Evolutionary conservation across 129 eudicot genomes (phyloP).

Genomic region (Arctium lappa): DNA sequence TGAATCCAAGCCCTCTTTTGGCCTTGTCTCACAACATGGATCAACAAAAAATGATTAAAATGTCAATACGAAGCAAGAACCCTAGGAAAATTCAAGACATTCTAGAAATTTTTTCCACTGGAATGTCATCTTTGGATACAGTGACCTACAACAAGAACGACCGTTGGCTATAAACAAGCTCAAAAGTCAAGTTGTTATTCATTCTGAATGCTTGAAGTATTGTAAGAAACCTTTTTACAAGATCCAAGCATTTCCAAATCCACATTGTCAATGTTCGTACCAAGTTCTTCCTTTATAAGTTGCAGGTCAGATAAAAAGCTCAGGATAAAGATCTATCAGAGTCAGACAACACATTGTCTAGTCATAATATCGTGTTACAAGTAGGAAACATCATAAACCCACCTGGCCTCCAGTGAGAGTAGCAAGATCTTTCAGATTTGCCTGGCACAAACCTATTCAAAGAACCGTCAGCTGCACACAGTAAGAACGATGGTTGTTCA

Average conservation of each 20-base stretch:
- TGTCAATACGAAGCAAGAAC: too few species aligned
- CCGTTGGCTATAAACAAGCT: neutral
- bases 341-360: neutral
- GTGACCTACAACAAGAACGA: constrained; percentile 46
- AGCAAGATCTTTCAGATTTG: constrained; percentile 78
- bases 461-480: neutral
- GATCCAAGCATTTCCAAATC: constrained; percentile 64
- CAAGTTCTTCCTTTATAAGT: constrained; percentile 80
- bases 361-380: neutral
- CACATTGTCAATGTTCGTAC: constrained; percentile 62
- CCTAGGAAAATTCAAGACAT: too few species aligned
- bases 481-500: neutral
- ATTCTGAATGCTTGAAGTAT: neutral
- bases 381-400: neutral
- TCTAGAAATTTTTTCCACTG: too few species aligned
- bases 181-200: neutral
- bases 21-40: too few species aligned
- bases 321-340: neutral
- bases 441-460: constrained; percentile 64
- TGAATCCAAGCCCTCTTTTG: too few species aligned
- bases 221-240: constrained; percentile 59
- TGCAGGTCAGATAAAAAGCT: constrained; percentile 18
- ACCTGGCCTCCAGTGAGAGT: constrained; percentile 79
- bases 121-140: constrained; percentile 65
- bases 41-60: too few species aligned